These are phyloP conservation scores for Pythium rishiriense DNA, from an alignment of 352 stramenopile genomes.

Conservation along the genomic window DNA sequence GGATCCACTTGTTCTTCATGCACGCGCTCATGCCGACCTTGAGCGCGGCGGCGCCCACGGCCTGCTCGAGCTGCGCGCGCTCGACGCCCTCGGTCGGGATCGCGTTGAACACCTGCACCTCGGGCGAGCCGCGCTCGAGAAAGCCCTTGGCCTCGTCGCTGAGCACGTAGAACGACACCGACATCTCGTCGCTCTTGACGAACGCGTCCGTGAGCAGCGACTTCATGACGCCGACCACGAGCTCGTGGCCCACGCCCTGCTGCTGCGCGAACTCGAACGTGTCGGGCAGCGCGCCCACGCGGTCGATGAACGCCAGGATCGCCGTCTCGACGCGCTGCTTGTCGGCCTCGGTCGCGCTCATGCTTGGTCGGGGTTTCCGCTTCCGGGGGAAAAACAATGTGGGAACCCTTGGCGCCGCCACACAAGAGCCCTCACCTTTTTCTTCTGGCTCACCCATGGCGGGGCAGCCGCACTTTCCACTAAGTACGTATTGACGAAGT, in stretches of 20 bases:
- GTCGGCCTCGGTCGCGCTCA: slow-evolving; percentile 50
- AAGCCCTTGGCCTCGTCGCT: slow-evolving; percentile 89
- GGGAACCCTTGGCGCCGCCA: not conserved
- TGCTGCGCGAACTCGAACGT: slow-evolving; percentile 81
- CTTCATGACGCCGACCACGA: slow-evolving; percentile 95
- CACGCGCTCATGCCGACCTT: slow-evolving; percentile 96
- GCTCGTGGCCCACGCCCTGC: slow-evolving; percentile 87
- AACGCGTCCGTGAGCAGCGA: slow-evolving; percentile 94
- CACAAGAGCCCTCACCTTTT: slow-evolving; percentile 8
- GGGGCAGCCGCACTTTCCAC: not conserved
- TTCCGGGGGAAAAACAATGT: not conserved
- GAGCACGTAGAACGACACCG: slow-evolving; percentile 92
- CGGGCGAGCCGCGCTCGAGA: slow-evolving; percentile 70
- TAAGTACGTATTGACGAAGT: slow-evolving; percentile 14
- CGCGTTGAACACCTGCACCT: slow-evolving; percentile 82
- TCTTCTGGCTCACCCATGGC: slow-evolving; percentile 20
- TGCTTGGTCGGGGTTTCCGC: slow-evolving; percentile 11
- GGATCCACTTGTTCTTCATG: slow-evolving; percentile 99
- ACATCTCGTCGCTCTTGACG: slow-evolving; percentile 77
- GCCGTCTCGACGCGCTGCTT: slow-evolving; percentile 75
- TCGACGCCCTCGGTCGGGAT: slow-evolving; percentile 72
- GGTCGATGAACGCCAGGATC: slow-evolving; percentile 59
- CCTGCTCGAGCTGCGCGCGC: slow-evolving; percentile 77
- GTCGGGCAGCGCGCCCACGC: slow-evolving; percentile 58
- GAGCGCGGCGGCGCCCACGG: slow-evolving; percentile 82